Evolutionary conservation across 768 basidiomycete species (phyloP).

Genomic region (Dioszegia aurantiaca): DNA sequence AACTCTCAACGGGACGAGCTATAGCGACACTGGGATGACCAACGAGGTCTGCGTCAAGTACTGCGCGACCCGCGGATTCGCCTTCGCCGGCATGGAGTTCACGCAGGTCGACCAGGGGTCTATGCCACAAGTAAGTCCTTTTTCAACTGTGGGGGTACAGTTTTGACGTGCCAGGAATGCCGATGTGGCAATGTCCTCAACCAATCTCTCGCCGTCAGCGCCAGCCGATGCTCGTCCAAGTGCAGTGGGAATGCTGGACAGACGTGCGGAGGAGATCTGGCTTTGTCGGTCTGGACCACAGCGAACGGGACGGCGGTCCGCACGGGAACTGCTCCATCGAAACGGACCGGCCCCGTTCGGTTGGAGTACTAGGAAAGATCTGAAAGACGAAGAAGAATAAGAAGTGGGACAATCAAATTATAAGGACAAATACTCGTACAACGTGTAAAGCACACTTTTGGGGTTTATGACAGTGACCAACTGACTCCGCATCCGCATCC

Average conservation of each 20-base stretch:
- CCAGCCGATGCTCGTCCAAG: slow-evolving; percentile 2
- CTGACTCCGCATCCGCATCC: slow-evolving; percentile 93
- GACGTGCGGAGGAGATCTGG: slow-evolving; percentile 7
- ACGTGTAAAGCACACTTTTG: too few species aligned
- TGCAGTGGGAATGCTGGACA: slow-evolving; percentile 2
- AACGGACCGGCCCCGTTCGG: not conserved
- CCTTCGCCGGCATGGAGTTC: slow-evolving; percentile 19
- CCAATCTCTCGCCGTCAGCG: slow-evolving; percentile 5
- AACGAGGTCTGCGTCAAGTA: slow-evolving; percentile 16
- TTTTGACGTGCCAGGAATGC: slow-evolving; percentile 14
- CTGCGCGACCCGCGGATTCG: slow-evolving; percentile 17
- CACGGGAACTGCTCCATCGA: not conserved
- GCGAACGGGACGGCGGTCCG: slow-evolving; percentile 7
- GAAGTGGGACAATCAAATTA: not conserved
- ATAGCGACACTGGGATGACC: slow-evolving; percentile 19
- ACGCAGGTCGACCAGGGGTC: slow-evolving; percentile 7
- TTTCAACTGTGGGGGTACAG: too few species aligned
- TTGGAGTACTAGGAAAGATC: not conserved
- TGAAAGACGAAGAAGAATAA: too few species aligned
- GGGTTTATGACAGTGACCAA: slow-evolving; percentile 59
- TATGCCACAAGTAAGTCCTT: slow-evolving; percentile 3
- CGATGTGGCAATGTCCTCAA: slow-evolving; percentile 7
- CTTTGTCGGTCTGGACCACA: slow-evolving; percentile 5
- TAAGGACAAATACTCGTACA: not conserved
- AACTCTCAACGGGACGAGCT: slow-evolving; percentile 15